These are phyloP conservation scores for Debaryomyces subglobosus DNA, from an alignment of 1,139 yeast species.

Conservation along the genomic window DNA sequence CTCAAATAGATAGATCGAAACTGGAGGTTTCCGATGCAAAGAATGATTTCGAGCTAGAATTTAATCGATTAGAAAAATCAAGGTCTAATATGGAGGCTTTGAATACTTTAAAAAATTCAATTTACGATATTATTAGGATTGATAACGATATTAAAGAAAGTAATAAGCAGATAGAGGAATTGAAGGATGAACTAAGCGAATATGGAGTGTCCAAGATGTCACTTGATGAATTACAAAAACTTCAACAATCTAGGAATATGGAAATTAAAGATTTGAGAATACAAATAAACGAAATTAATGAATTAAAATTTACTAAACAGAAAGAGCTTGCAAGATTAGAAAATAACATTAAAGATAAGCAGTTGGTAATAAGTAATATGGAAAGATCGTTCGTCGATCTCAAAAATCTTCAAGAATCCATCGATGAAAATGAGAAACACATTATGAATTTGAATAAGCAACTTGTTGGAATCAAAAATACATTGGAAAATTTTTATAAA, in stretches of 20 bases:
- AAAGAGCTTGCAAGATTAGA: slow-evolving; percentile 55
- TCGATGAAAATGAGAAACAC: slow-evolving; percentile 22
- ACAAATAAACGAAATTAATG: slow-evolving; percentile 45
- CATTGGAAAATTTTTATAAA: slow-evolving; percentile 16
- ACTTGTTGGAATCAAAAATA: slow-evolving; percentile 17
- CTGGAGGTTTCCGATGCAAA: slow-evolving; percentile 6
- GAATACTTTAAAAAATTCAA: slow-evolving; percentile 28
- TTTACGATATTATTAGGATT: slow-evolving; percentile 40
- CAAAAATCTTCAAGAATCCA: slow-evolving; percentile 21
- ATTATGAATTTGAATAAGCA: slow-evolving; percentile 17
- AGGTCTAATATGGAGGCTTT: slow-evolving; percentile 15
- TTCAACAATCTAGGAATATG: slow-evolving; percentile 45
- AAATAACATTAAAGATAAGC: slow-evolving; percentile 57
- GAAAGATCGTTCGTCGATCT: slow-evolving; percentile 53
- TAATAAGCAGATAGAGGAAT: slow-evolving; percentile 35
- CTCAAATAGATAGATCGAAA: slow-evolving; percentile 8
- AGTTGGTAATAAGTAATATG: slow-evolving; percentile 55
- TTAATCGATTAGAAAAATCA: slow-evolving; percentile 13
- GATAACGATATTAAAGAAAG: slow-evolving; percentile 37
- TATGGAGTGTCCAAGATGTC: slow-evolving; percentile 33
- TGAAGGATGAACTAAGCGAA: slow-evolving; percentile 42
- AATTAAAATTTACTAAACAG: slow-evolving; percentile 52
- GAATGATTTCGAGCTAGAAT: slow-evolving; percentile 11
- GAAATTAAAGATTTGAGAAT: slow-evolving; percentile 51
- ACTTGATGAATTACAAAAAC: slow-evolving; percentile 55